phyloP scores from a whole-genome alignment of 2,329 filamentous ascomycete genomes.

The Fusarium liriodendri region DNA sequence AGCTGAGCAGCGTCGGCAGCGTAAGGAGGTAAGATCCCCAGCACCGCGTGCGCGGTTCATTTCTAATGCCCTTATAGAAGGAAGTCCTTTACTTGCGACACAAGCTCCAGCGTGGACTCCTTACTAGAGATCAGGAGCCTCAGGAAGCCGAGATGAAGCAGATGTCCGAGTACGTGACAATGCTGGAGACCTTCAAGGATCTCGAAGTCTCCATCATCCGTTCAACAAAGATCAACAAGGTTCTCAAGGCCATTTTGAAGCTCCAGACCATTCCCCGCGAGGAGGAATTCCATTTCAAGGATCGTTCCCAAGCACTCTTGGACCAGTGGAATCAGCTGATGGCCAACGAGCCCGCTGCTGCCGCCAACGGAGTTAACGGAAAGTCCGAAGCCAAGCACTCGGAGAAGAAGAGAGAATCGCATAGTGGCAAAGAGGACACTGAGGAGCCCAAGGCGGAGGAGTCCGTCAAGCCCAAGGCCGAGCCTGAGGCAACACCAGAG shows the following conservation, averaged over 20 bases:
- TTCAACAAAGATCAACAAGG: slow-evolving; percentile 97
- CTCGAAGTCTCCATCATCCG: slow-evolving; percentile 91
- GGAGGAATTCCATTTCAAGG: slow-evolving; percentile 89
- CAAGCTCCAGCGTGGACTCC: slow-evolving; percentile 92
- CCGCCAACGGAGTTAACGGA: slow-evolving; percentile 63
- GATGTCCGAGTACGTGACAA: slow-evolving; percentile 81
- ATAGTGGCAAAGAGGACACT: slow-evolving; percentile 54
- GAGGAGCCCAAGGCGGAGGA: slow-evolving; percentile 54
- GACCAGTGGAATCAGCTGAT: slow-evolving; percentile 90
- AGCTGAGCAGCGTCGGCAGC: slow-evolving; percentile 66
- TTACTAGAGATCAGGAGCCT: slow-evolving; percentile 86
- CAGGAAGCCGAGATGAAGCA: slow-evolving; percentile 84
- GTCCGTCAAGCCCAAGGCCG: slow-evolving; percentile 37
- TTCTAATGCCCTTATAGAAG: slow-evolving; percentile 62
- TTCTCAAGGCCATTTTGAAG: slow-evolving; percentile 94
- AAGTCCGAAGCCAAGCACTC: slow-evolving; percentile 52
- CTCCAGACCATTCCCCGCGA: slow-evolving; percentile 87
- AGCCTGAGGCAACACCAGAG: slow-evolving; percentile 36
- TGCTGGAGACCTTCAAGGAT: slow-evolving; percentile 83
- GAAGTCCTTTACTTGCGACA: slow-evolving; percentile 94
- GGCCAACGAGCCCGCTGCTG: slow-evolving; percentile 63
- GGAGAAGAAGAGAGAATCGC: slow-evolving; percentile 54
- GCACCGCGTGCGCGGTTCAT: neutral
- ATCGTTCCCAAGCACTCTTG: slow-evolving; percentile 82
- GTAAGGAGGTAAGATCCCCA: slow-evolving; percentile 65